Percentiles rank a stretch among this genome's conserved stretches.
Conservation (phyloP, 1,139 yeast genomes). For the Geotrichum australiense region DNA sequence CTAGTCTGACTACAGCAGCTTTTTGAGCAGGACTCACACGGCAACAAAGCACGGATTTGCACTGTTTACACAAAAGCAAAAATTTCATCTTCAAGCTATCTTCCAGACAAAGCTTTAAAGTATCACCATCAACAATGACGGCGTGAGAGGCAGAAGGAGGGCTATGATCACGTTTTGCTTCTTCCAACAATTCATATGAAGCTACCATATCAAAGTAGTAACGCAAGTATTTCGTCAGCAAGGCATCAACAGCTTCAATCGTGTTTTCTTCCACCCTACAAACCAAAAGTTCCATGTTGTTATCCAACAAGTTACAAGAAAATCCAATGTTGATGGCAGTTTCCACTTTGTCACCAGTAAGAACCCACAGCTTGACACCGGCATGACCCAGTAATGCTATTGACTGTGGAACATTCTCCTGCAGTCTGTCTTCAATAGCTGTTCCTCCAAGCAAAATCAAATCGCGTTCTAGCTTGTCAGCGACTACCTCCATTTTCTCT, state of each 20-base stretch:
- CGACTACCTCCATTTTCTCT: slow-evolving; percentile 62
- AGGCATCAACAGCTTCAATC: slow-evolving; percentile 42
- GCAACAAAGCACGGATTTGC: slow-evolving; percentile 92
- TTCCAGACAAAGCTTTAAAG: slow-evolving; percentile 60
- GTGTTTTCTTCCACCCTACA: slow-evolving; percentile 40
- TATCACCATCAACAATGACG: slow-evolving; percentile 88
- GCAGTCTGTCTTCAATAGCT: slow-evolving; percentile 91
- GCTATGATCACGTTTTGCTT: slow-evolving; percentile 61
- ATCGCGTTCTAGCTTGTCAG: slow-evolving; percentile 69
- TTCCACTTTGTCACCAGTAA: slow-evolving; percentile 94
- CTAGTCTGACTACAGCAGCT: slow-evolving; percentile 88
- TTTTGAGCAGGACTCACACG: slow-evolving; percentile 98
- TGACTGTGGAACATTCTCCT: slow-evolving; percentile 90
- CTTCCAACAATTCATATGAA: slow-evolving; percentile 46
- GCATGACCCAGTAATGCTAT: slow-evolving; percentile 76
- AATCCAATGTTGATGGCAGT: slow-evolving; percentile 96
- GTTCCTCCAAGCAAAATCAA: slow-evolving; percentile 81
- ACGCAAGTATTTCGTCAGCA: slow-evolving; percentile 52
- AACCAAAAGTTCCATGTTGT: slow-evolving; percentile 76
- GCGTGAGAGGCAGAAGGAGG: slow-evolving; percentile 77
- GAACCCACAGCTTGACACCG: slow-evolving; percentile 91
- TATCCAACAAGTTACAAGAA: slow-evolving; percentile 81
- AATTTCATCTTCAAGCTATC: slow-evolving; percentile 55
- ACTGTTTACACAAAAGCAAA: slow-evolving; percentile 80
- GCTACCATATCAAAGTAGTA: slow-evolving; percentile 61